These are phyloP conservation scores for Stereocaulon alpinum DNA, from an alignment of 495 filamentous ascomycete genomes.

Conservation along the genomic window DNA sequence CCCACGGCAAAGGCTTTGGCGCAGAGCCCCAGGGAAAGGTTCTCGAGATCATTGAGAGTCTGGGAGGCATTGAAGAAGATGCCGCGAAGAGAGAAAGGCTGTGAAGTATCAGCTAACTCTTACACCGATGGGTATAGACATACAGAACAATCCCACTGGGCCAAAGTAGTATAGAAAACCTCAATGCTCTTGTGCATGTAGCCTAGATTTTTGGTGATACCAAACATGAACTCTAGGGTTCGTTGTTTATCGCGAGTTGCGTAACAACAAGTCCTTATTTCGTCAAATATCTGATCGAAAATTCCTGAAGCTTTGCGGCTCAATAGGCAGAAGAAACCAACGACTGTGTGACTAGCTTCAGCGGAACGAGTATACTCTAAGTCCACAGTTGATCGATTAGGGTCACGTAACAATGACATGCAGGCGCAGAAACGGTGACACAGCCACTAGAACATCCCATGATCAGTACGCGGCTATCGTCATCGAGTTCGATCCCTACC, in stretches of 20 bases:
- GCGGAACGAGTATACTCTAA: background rate
- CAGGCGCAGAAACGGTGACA: slow-evolving; percentile 4
- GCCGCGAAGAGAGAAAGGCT: background rate
- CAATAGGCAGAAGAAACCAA: background rate
- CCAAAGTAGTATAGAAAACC: background rate
- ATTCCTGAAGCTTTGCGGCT: background rate
- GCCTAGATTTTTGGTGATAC: background rate
- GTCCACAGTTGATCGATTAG: background rate
- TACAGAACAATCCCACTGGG: background rate
- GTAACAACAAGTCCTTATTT: background rate
- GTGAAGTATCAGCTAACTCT: background rate
- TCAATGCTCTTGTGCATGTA: background rate
- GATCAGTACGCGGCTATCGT: background rate
- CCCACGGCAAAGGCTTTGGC: background rate
- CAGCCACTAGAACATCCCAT: background rate
- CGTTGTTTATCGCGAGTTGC: background rate
- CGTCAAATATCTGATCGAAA: background rate
- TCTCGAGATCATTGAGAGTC: background rate
- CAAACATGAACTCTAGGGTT: slow-evolving; percentile 1
- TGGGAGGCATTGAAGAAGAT: background rate
- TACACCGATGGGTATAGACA: background rate
- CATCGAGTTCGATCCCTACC: background rate
- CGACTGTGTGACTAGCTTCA: background rate
- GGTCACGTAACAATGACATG: background rate
- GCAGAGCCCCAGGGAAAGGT: slow-evolving; percentile 1